phyloP scores from a whole-genome alignment of 768 basidiomycete species.

The Lanmaoa rubissima region DNA sequence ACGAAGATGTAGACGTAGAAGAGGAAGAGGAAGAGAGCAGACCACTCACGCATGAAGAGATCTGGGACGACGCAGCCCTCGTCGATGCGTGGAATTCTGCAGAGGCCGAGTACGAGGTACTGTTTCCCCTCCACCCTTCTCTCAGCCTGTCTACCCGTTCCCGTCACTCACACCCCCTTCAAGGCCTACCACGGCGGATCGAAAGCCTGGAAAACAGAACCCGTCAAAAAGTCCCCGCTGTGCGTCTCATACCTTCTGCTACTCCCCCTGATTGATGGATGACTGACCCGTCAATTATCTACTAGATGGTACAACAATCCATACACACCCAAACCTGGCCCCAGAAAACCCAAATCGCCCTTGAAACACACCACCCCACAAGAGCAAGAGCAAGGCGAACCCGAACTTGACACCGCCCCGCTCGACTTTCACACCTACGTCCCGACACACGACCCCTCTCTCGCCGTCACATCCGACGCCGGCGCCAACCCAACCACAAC shows the following conservation, averaged over 20 bases:
- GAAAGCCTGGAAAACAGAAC: slow-evolving; percentile 68
- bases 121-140: not conserved
- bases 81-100: slow-evolving; percentile 85
- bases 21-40: slow-evolving; percentile 51
- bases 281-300: not conserved
- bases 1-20: slow-evolving; percentile 28
- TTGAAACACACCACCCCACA: not conserved
- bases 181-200: slow-evolving; percentile 66
- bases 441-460: slow-evolving; percentile 65
- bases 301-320: slow-evolving; percentile 80
- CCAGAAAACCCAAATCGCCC: slow-evolving; percentile 5
- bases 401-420: slow-evolving; percentile 54
- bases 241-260: slow-evolving; percentile 35
- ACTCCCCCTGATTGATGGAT: not conserved
- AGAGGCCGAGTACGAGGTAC: slow-evolving; percentile 72
- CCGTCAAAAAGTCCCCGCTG: slow-evolving; percentile 71
- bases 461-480: slow-evolving; percentile 36
- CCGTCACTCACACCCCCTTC: not conserved
- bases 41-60: slow-evolving; percentile 66
- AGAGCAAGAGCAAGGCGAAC: slow-evolving; percentile 1
- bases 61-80: slow-evolving; percentile 85
- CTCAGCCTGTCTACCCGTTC: not conserved
- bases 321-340: slow-evolving; percentile 10
- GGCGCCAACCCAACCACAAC: slow-evolving; percentile 9
- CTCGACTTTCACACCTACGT: slow-evolving; percentile 70